Conservation (phyloP, 83 land plant species). For the Thuja plicata region DNA sequence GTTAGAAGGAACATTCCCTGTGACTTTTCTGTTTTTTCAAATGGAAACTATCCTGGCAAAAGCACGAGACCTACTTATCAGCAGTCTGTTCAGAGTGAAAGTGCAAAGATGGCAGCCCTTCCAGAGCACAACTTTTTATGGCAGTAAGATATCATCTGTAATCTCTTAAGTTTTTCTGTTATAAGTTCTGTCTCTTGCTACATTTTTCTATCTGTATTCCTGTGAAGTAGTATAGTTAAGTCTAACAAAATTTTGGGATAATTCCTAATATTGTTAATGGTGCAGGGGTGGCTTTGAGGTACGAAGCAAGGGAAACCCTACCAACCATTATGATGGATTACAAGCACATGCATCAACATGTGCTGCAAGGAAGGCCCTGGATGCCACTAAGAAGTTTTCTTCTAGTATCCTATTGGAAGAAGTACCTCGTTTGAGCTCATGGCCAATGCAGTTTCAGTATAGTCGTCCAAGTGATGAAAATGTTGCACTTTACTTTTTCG, state of each 20-base stretch:
- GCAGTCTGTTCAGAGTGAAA: not conserved
- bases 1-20: slow-evolving; percentile 1
- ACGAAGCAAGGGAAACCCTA: slow-evolving; percentile 30
- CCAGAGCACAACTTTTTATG: slow-evolving; percentile 61
- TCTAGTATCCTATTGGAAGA: slow-evolving; percentile 44
- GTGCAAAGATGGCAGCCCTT: slow-evolving; percentile 28
- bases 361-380: slow-evolving; percentile 64
- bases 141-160: slow-evolving; percentile 52
- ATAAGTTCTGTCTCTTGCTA: slow-evolving; percentile 1
- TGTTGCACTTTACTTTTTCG: slow-evolving; percentile 76
- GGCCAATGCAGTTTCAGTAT: slow-evolving; percentile 63
- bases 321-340: slow-evolving; percentile 50
- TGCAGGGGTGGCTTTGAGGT: slow-evolving; percentile 76
- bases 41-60: slow-evolving; percentile 13
- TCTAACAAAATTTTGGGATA: not conserved
- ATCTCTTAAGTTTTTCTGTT: not conserved
- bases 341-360: slow-evolving; percentile 71
- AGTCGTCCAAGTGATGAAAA: slow-evolving; percentile 50
- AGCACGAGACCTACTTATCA: not conserved
- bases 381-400: slow-evolving; percentile 39
- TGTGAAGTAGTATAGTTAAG: slow-evolving; percentile 9
- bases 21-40: not conserved
- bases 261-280: not conserved
- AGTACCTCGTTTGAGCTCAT: slow-evolving; percentile 52
- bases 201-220: not conserved